phyloP scores from a whole-genome alignment of 768 basidiomycete species.

The Phylloporus scabripes region DNA sequence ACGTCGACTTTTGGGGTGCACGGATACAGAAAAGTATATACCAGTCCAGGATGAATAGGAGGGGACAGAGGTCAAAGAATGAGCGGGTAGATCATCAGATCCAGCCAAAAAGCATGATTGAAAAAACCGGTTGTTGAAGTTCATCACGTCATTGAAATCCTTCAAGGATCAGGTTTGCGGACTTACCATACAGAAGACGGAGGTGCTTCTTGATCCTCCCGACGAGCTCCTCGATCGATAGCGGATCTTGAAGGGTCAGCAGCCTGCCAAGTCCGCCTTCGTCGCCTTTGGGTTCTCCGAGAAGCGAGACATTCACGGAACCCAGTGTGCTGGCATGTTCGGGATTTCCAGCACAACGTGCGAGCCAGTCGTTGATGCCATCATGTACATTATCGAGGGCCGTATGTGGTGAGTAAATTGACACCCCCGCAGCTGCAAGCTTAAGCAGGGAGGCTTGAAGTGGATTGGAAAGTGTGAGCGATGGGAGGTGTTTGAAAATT shows the following conservation, averaged over 20 bases:
- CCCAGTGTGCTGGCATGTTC: constrained; percentile 26
- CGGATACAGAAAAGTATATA: constrained; percentile 8
- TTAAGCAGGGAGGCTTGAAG: constrained; percentile 75
- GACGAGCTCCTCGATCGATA: constrained; percentile 57
- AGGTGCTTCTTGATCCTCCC: constrained; percentile 66
- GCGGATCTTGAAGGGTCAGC: constrained; percentile 53
- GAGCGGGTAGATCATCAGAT: constrained; percentile 14
- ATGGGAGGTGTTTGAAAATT: constrained; percentile 69
- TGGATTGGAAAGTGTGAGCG: constrained; percentile 71
- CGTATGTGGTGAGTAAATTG: constrained; percentile 84
- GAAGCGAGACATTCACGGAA: constrained; percentile 28
- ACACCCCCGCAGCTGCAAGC: constrained; percentile 78
- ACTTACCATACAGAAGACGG: constrained; percentile 50
- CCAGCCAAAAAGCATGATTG: constrained; percentile 1
- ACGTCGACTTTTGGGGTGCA: constrained; percentile 52
- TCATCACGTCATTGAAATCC: constrained; percentile 9
- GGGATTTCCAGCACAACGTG: constrained; percentile 42
- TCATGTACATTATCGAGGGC: constrained; percentile 78
- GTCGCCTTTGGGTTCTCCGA: constrained; percentile 36
- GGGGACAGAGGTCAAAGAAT: constrained; percentile 17
- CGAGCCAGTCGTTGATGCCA: constrained; percentile 91
- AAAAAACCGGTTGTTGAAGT: not conserved
- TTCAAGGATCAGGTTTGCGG: constrained; percentile 10
- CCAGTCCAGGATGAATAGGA: constrained; percentile 2
- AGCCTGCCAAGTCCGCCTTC: constrained; percentile 66